Conservation (phyloP, 2,329 filamentous ascomycete species). For the Bretziella fagacearum region DNA sequence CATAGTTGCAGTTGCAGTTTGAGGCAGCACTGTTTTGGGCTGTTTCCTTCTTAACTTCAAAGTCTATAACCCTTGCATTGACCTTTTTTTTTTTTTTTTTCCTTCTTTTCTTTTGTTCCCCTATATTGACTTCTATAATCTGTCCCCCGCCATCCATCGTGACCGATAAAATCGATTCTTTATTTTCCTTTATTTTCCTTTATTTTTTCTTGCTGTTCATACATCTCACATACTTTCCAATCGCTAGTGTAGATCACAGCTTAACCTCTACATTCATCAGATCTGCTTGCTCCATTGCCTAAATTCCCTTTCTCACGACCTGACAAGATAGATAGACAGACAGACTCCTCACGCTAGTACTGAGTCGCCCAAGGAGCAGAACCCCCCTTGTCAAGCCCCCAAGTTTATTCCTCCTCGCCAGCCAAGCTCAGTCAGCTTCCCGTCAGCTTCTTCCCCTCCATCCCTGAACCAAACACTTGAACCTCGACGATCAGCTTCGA, state of each 20-base stretch:
- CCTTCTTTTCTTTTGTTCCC: too few relatives aligned
- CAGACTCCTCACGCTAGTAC: neutral
- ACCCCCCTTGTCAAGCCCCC: constrained; percentile 6
- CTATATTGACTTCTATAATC: neutral
- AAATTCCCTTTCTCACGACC: too few relatives aligned
- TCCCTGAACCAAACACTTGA: neutral
- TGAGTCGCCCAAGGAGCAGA: constrained; percentile 4
- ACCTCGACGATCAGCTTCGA: constrained; percentile 5
- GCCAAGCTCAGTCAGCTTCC: too few relatives aligned
- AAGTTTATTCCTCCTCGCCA: constrained; percentile 7
- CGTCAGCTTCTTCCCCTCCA: constrained; percentile 8
- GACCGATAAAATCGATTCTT: too few relatives aligned
- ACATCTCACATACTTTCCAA: neutral
- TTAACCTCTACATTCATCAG: too few relatives aligned
- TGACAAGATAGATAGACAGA: too few relatives aligned
- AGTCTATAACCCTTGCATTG: neutral
- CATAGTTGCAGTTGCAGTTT: too few relatives aligned
- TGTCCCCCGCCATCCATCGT: neutral
- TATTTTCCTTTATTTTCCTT: neutral
- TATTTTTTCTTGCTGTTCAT: neutral
- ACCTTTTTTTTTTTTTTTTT: neutral
- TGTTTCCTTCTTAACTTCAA: neutral
- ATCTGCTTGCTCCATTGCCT: too few relatives aligned
- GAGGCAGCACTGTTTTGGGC: neutral
- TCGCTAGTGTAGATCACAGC: neutral